Percentiles rank a stretch among this genome's conserved stretches.
Evolutionary conservation across 495 filamentous ascomycete species (phyloP).

Genomic region (Rusavskia elegans): DNA sequence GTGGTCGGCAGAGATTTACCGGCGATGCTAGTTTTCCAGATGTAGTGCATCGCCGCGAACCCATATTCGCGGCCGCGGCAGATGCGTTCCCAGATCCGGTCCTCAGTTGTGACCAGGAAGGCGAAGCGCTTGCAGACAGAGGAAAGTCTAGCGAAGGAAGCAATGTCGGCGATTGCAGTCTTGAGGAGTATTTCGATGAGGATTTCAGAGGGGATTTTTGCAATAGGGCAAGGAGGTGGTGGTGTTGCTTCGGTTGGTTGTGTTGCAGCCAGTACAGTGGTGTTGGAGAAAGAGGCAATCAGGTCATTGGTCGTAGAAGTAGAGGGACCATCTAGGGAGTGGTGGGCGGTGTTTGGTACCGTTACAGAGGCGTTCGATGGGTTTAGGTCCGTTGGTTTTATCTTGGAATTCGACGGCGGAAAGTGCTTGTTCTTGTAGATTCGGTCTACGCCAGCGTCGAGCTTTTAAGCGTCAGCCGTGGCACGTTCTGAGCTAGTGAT

Average conservation of each 20-base stretch:
- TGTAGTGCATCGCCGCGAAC: constrained; percentile 72
- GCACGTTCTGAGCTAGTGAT: constrained; percentile 2
- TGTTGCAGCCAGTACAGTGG: constrained; percentile 44
- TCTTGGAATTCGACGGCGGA: constrained; percentile 40
- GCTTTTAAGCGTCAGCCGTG: constrained; percentile 27
- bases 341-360: constrained; percentile 37
- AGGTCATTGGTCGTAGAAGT: constrained; percentile 38
- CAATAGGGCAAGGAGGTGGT: constrained; percentile 60
- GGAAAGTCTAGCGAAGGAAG: constrained; percentile 60
- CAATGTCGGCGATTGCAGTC: constrained; percentile 61
- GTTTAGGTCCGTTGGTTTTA: constrained; percentile 36
- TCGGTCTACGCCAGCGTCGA: constrained; percentile 72
- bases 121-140: constrained; percentile 78
- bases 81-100: constrained; percentile 75
- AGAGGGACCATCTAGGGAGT: constrained; percentile 37
- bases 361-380: constrained; percentile 36
- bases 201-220: constrained; percentile 66
- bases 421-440: constrained; percentile 86
- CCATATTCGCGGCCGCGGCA: constrained; percentile 56
- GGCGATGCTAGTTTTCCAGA: constrained; percentile 46
- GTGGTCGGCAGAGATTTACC: constrained; percentile 37
- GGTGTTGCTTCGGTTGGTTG: constrained; percentile 47
- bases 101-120: constrained; percentile 69
- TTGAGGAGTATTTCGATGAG: constrained; percentile 56
- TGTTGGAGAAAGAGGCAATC: constrained; percentile 52